Evolutionary conservation across 306 rosid species (phyloP), one percentile per base, ranked within the genome.

Genomic region (Acacia crassicarpa): DNA sequence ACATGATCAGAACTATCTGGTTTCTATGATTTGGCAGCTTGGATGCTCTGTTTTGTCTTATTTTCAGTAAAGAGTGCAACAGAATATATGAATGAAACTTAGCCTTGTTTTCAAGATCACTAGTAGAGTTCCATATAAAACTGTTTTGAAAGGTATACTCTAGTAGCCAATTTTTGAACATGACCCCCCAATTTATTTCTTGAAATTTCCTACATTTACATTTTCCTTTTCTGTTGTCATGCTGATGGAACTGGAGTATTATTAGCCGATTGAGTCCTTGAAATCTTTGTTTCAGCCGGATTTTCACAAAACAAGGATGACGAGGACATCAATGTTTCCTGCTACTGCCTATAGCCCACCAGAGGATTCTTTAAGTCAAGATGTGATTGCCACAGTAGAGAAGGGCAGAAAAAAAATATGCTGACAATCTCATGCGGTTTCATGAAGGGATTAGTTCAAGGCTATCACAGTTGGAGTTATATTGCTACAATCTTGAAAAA

Each of bases 381-480:
- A 93, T 62, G 88, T 96, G 91, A 85, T 88, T 83, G 85, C 91
- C 22, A 87, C 89, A 70, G 99, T 96, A 7, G 99, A 96, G 85
- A 96, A 87, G 80, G 90, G 97, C 83, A 93, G 93, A 97, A 96
- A 93, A 82, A 27, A 93, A 92, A 74, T 90, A 93, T 83, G 63
- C 98, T 9, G 99, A 96, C 83, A 96, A 92, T 80, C 92, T 93
- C 79, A 79, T 96, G 97, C 91, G 98, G 27, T 96, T 93, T 85
- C 98, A 93, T 2, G 99, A 93, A 88, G 99, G 99, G 81, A 89
- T 96, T 51, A 93, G 99, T 89, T 96, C 99, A 32, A 89, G 99
- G 84, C 85, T 96, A 72, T 96, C 99, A 35, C 94, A 96, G 85
- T 82, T 96, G 89, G 99, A 96, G 81, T 85, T 96, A 63, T 93